Conservation (phyloP, 495 filamentous ascomycete species). For the Trichoderma asperelloides region DNA sequence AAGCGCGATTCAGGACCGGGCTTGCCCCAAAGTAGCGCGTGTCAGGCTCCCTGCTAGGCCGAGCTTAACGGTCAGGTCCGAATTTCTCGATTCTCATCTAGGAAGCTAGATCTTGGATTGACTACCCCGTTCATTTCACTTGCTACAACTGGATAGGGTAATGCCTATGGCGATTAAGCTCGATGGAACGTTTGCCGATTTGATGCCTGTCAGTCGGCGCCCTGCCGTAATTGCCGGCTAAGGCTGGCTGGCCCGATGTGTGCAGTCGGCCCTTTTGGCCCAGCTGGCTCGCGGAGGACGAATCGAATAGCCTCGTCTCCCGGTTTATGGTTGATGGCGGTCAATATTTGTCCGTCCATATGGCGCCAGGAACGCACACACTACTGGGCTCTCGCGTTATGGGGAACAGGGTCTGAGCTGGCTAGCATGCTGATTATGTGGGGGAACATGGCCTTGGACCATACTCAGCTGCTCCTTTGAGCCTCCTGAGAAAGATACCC, state of each 20-base stretch:
- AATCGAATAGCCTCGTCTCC: background rate
- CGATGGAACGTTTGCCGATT: background rate
- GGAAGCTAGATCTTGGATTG: background rate
- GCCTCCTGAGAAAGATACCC: background rate
- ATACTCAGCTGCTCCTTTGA: background rate
- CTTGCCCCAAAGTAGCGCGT: background rate
- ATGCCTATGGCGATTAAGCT: background rate
- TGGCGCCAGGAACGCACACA: background rate
- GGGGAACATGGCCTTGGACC: background rate
- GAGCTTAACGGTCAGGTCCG: background rate
- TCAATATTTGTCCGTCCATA: conserved; percentile 5
- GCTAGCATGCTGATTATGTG: background rate
- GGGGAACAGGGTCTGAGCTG: background rate
- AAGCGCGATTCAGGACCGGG: background rate
- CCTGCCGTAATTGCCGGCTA: background rate
- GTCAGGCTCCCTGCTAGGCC: background rate
- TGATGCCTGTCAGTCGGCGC: background rate
- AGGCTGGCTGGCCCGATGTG: background rate
- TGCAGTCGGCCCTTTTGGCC: conserved; percentile 1
- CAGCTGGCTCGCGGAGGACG: background rate
- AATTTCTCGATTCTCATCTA: background rate
- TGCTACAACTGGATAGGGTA: background rate
- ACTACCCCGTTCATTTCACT: conserved; percentile 2
- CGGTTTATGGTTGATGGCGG: background rate
- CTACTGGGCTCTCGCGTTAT: background rate